A percentile compares a stretch with the other conserved stretches of the same genome.
phyloP scores from a whole-genome alignment of 306 rosid genomes.

The Cicer judaicum region DNA sequence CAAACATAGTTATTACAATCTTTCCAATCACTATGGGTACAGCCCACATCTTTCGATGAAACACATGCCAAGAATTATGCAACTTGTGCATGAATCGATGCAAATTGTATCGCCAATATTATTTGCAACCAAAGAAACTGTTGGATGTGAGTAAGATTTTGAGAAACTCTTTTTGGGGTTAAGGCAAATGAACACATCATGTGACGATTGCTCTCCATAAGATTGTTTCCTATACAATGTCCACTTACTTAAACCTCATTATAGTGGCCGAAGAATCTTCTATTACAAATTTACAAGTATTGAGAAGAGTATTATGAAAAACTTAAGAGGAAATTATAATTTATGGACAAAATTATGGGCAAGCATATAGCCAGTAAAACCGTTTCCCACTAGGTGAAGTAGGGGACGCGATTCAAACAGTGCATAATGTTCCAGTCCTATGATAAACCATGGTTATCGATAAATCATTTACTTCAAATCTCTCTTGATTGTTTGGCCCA shows the following conservation, averaged over 20 bases:
- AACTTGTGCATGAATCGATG: background rate
- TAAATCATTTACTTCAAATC: background rate
- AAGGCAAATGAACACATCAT: conserved; percentile 17
- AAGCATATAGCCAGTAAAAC: background rate
- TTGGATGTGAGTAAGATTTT: too few relatives aligned
- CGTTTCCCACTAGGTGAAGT: background rate
- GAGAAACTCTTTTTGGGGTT: too few relatives aligned
- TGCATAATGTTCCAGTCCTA: background rate
- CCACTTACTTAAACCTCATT: conserved; percentile 21
- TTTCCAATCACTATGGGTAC: background rate
- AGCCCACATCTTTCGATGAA: background rate
- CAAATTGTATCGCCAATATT: background rate
- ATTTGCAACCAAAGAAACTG: too few relatives aligned
- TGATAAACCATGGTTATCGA: background rate
- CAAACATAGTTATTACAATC: background rate
- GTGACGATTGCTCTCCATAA: conserved; percentile 1
- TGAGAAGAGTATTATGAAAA: background rate
- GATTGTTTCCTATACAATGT: conserved; percentile 31
- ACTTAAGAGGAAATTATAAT: background rate
- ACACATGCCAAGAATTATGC: background rate
- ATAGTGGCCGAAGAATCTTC: background rate
- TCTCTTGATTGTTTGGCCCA: background rate
- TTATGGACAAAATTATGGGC: conserved; percentile 23
- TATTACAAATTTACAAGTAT: background rate
- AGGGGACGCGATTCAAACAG: background rate